Evolutionary conservation across 2,329 filamentous ascomycete species (phyloP), one percentile per base, ranked within the genome.

Genomic region (Colletotrichum australisinense): DNA sequence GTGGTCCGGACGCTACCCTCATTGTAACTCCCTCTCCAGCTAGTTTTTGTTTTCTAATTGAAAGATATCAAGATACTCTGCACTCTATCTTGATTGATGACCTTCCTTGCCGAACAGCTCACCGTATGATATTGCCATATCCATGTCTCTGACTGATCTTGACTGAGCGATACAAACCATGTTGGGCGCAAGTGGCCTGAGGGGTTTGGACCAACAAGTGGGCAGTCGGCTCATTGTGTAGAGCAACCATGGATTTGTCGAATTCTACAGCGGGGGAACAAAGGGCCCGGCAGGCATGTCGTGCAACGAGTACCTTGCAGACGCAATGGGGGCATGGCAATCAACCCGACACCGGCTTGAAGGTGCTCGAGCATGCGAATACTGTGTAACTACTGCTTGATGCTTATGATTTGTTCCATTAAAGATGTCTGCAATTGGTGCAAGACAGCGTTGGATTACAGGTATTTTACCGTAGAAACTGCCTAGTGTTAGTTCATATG

Each of bases 271-370:
- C 38, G 67, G 59, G 58, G 60, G 56, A 32, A 49, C 19, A 14
- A 55, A 49, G 55, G 49, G 24, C 28, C 28, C 38, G n/a, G 28
- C 56, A 53, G n/a, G 64, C 55, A 67, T 67, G 63, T 24, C 8
- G 56, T 72, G 35, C 57, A 49, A 67, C 63, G 38, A 49, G 49
- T 62, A 42, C 69, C 67, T 59, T 68, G 69, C 58, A 63, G 49
- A 24, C 63, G 26, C 24, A n/a, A 63, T 56, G 66, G 66, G 56
- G 59, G 26, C n/a, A 58, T 16, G 26, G 26, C 67, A 64, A 69
- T 69, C 52, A 58, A 65, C 14, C 53, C 53, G 53, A 16, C 53
- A 30, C 53, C 32, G 8, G 32, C 53, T 26, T 57, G 12, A 9
- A 22, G 11, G 53, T 3, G 30, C 30, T 30, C 11, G 24, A 26